Percentiles rank a stretch among this genome's conserved stretches.
These are phyloP conservation scores for Albifimbria verrucaria DNA, from an alignment of 2,329 filamentous ascomycete species.

Conservation along the genomic window DNA sequence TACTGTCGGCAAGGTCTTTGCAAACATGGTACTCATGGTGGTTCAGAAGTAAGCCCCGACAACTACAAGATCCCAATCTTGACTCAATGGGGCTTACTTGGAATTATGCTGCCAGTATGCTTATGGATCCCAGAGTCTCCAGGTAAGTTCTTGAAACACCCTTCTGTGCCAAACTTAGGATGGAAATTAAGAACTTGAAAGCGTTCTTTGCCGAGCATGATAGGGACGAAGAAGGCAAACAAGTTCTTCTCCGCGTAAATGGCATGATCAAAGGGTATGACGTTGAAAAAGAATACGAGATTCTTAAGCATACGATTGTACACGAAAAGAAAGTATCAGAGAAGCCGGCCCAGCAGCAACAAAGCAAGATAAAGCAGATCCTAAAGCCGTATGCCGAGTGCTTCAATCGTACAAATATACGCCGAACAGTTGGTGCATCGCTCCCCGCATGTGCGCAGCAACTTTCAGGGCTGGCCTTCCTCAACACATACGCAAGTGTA, in stretches of 20 bases:
- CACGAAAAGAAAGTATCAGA: slow-evolving; percentile 9
- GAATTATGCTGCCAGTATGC: slow-evolving; percentile 6
- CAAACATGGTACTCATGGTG: slow-evolving; percentile 11
- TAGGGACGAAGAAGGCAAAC: slow-evolving; percentile 7
- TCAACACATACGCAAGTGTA: slow-evolving; percentile 13
- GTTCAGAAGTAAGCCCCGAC: slow-evolving; percentile 7
- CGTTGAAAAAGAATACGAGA: slow-evolving; percentile 9
- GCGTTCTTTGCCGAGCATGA: slow-evolving; percentile 11
- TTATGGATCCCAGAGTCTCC: slow-evolving; percentile 10
- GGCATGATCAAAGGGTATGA: slow-evolving; percentile 10
- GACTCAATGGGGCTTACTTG: slow-evolving; percentile 14
- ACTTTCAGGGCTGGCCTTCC: slow-evolving; percentile 10
- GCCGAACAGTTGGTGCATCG: slow-evolving; percentile 10
- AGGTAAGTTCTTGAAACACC: too few species aligned
- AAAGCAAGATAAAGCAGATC: slow-evolving; percentile 2
- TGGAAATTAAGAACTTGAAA: too few species aligned
- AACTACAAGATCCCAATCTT: slow-evolving; percentile 11
- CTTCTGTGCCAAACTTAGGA: too few species aligned
- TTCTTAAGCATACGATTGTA: slow-evolving; percentile 11
- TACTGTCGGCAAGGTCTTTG: slow-evolving; percentile 11
- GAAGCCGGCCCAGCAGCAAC: too few species aligned
- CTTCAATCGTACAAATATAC: slow-evolving; percentile 5
- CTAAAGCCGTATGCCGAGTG: slow-evolving; percentile 5
- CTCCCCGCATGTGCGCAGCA: slow-evolving; percentile 11
- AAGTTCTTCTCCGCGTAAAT: slow-evolving; percentile 6